Evolutionary conservation across 164 flowering plant genomes (phyloP), one percentile per base, ranked within the genome.

Genomic region (Paratinospora sagittata): DNA sequence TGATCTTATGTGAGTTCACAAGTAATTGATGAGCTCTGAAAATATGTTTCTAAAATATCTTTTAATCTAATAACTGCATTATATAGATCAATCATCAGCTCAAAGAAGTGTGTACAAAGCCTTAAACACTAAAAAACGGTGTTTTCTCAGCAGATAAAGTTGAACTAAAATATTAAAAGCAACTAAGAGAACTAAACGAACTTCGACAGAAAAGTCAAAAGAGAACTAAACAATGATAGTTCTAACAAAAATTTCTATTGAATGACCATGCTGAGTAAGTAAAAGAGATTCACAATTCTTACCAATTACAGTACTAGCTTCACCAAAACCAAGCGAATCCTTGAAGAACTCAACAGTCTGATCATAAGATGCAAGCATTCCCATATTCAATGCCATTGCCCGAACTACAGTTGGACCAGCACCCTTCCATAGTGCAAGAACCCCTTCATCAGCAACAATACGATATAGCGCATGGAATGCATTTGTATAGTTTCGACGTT

Each of bases 301-400:
- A 92, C 98, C 98, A 21, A 94, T 34, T 0, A 92, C 87, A 13
- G 98, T 92, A 75, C 90, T 69, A 69, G 77, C 83, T 85, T 92
- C 97, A 62, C 92, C 89, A 43, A 86, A 79, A 65, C 96, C 93
- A 81, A 87, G 83, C 45, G 80, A 64, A 82, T 90, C 98, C 84
- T 75, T 91, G 82, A 81, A 87, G 70, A 90, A 82, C 83, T 92
- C 97, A 66, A 85, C 91, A 84, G 89, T 81, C 73, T 94, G 97
- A 78, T 92, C 98, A 81, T 95, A 95, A 45, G 97, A 92, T 27
- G 98, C 98, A 76, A 94, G 94, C 97, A 90, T 89, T 65, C 97
- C 97, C 97, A 90, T 90, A 77, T 90, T 94, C 74, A 92, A 74
- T 24, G 92, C 96, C 97, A 94, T 94, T 14, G 98, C 98, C 81